Evolutionary conservation across 495 filamentous ascomycete species (phyloP), one percentile per base, ranked within the genome.

Genomic region (Cercophora sp.): DNA sequence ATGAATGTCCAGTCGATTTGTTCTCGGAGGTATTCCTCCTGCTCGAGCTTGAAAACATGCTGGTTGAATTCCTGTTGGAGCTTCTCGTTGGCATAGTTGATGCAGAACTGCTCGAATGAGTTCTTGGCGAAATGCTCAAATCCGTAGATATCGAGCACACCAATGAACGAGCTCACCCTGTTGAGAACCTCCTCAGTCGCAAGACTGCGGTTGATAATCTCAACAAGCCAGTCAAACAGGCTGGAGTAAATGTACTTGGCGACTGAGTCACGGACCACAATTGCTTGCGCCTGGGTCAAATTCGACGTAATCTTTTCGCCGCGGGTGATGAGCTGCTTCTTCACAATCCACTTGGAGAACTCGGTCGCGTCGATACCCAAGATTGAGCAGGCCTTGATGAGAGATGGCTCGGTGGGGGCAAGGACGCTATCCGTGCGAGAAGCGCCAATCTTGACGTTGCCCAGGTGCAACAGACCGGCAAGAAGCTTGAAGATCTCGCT

Each of bases 121-220:
- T 99, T 99, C 75, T 96, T 96, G 44, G 94, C 92, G 62, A 99
- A 99, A 71, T 99, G 93, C 69, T 99, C 93, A 67, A 99, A 99
- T 36, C 93, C 93, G 75, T 99, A 99, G 59, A 99, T 99, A 88
- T 99, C 93, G 48, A 99, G 82, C 31, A 99, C 93, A 61, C 93
- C 93, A 59, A 99, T 99, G 72, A 99, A 99, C n/a, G 88, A 91
- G 56, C 74, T 79, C 67, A 94, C 89, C 29, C 86, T 81, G 59
- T 73, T 81, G 22, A 96, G 69, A 29, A 97, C 89, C 55, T 90
- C 87, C 32, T 96, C 90, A 6, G 91, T 89, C 9, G 93, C 92
- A 51, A 99, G 78, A 59, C 91, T 87, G 45, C 70, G 71, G 72
- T 99, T 99, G 73, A 96, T 97, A 48, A 82, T 89, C 56, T 96